These are phyloP conservation scores for Trichomonascaceae sp. DNA, from an alignment of 1,139 yeast species.

Conservation along the genomic window DNA sequence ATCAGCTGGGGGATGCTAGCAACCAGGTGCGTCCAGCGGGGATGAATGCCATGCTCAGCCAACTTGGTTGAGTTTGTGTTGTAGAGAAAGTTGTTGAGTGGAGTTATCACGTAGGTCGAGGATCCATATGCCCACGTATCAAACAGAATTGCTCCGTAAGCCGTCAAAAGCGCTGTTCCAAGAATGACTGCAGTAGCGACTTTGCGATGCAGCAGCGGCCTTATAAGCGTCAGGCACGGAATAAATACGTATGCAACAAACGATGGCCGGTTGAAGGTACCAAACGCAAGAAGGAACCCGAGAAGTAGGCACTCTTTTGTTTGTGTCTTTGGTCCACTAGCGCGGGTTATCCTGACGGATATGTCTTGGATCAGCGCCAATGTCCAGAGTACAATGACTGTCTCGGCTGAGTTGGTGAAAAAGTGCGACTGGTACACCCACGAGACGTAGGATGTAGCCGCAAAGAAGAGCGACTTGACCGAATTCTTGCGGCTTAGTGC, in stretches of 20 bases:
- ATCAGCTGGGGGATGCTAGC: slow-evolving; percentile 66
- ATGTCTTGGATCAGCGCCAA: slow-evolving; percentile 32
- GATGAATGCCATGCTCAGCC: slow-evolving; percentile 71
- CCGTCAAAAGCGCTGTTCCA: background rate
- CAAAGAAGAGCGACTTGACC: slow-evolving; percentile 49
- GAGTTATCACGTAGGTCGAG: slow-evolving; percentile 43
- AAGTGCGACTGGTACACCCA: slow-evolving; percentile 76
- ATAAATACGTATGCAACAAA: slow-evolving; percentile 34
- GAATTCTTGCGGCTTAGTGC: slow-evolving; percentile 50
- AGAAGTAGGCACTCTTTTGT: slow-evolving; percentile 15
- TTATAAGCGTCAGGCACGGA: background rate
- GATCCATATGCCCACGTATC: background rate
- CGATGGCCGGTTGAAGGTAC: slow-evolving; percentile 70
- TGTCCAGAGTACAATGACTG: slow-evolving; percentile 46
- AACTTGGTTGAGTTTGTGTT: slow-evolving; percentile 50
- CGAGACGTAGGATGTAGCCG: slow-evolving; percentile 68
- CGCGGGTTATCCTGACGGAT: slow-evolving; percentile 10
- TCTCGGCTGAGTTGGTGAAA: slow-evolving; percentile 79
- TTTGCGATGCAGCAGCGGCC: background rate
- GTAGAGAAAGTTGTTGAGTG: slow-evolving; percentile 63
- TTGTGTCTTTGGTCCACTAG: slow-evolving; percentile 6
- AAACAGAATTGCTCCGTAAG: slow-evolving; percentile 11
- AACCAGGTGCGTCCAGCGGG: slow-evolving; percentile 58
- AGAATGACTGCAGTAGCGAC: slow-evolving; percentile 13
- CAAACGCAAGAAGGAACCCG: slow-evolving; percentile 59